Percentiles rank a stretch among this genome's conserved stretches.
phyloP scores from a whole-genome alignment of 2,329 filamentous ascomycete genomes.

The Scedosporium apiospermum region DNA sequence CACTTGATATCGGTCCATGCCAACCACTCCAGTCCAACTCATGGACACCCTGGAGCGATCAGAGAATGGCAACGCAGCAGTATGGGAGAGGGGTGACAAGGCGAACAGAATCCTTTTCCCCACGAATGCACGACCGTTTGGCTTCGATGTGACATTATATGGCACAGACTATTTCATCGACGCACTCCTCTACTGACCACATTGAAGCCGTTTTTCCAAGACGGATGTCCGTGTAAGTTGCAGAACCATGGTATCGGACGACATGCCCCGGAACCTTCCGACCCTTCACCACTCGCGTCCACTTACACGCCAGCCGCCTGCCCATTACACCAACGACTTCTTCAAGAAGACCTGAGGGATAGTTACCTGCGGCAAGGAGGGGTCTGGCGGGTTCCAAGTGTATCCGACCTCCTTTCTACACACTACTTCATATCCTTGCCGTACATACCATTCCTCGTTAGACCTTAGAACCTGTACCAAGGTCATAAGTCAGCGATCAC shows the following conservation, averaged over 20 bases:
- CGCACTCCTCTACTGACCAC: background rate
- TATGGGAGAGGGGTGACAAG: too few species aligned
- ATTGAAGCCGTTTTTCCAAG: background rate
- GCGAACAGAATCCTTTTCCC: background rate
- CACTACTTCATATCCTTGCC: slow-evolving; percentile 17
- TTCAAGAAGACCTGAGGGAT: slow-evolving; percentile 15
- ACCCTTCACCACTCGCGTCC: too few species aligned
- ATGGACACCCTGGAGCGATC: background rate
- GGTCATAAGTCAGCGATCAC: background rate
- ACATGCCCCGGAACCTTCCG: background rate
- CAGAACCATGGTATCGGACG: background rate
- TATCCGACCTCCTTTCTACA: slow-evolving; percentile 11
- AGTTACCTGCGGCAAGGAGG: slow-evolving; percentile 1
- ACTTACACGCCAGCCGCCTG: too few species aligned
- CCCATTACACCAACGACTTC: slow-evolving; percentile 12
- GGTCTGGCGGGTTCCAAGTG: slow-evolving; percentile 10
- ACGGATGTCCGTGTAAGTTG: background rate
- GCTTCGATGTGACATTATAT: background rate
- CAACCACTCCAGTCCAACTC: background rate
- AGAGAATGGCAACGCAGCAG: too few species aligned
- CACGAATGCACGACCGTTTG: background rate
- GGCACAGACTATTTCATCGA: background rate
- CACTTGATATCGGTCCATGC: background rate
- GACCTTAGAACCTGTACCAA: slow-evolving; percentile 7
- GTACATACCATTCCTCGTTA: slow-evolving; percentile 21